Evolutionary conservation across 2,329 filamentous ascomycete genomes (phyloP).

Genomic region (Pseudogymnoascus sp.): DNA sequence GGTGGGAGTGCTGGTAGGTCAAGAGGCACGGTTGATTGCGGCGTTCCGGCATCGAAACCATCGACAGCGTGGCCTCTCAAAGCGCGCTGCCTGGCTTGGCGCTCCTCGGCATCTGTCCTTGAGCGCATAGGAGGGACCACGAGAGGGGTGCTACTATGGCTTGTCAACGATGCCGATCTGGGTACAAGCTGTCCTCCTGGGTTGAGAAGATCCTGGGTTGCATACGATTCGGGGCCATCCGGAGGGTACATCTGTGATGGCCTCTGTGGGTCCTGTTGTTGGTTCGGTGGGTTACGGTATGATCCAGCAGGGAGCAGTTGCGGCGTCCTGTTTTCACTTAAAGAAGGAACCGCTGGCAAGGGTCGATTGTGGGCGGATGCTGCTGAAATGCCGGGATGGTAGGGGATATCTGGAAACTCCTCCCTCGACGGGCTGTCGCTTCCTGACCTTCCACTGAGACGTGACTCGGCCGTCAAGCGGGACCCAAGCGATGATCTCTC

Average conservation of each 20-base stretch:
- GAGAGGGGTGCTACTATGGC: constrained; percentile 70
- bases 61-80: constrained; percentile 42
- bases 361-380: constrained; percentile 52
- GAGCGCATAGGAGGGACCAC: constrained; percentile 79
- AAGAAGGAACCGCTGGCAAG: constrained; percentile 51
- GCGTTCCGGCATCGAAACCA: constrained; percentile 47
- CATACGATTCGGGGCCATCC: constrained; percentile 24
- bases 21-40: constrained; percentile 50
- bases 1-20: constrained; percentile 79
- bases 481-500: constrained; percentile 56
- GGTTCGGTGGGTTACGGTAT: constrained; percentile 44
- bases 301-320: constrained; percentile 47
- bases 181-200: constrained; percentile 40
- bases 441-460: constrained; percentile 33
- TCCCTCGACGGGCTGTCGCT: constrained; percentile 60
- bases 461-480: constrained; percentile 39
- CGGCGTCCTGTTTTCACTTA: constrained; percentile 36
- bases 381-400: constrained; percentile 70
- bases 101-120: constrained; percentile 77
- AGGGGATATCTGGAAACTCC: constrained; percentile 85
- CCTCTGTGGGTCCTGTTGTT: constrained; percentile 41
- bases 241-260: constrained; percentile 28
- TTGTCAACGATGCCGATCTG: constrained; percentile 74
- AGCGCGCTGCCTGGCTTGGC: constrained; percentile 45
- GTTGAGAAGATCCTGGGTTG: constrained; percentile 36